Evolutionary conservation across 495 filamentous ascomycete genomes (phyloP).

Genomic region (Penicillium flavigenum): DNA sequence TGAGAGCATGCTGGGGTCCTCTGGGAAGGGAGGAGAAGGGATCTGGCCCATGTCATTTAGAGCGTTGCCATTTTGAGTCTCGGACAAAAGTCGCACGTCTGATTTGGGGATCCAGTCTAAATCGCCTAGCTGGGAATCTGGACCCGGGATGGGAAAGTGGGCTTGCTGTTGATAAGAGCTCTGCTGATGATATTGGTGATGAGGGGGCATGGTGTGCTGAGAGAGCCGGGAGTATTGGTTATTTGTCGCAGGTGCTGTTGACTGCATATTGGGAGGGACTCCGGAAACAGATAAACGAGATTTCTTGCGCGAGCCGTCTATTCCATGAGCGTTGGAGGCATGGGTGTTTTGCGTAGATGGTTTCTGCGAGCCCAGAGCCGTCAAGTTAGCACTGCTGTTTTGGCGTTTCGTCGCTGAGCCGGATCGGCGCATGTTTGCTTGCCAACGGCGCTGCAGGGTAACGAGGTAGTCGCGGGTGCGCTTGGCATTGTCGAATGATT

Average conservation of each 20-base stretch:
- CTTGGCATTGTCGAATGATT: constrained; percentile 50
- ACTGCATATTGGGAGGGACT: constrained; percentile 1
- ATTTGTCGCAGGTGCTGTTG: background rate
- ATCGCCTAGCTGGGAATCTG: constrained; percentile 24
- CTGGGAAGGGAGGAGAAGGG: constrained; percentile 23
- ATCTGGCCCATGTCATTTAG: constrained; percentile 8
- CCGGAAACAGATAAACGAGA: constrained; percentile 23
- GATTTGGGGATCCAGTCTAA: constrained; percentile 39
- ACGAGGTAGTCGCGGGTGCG: constrained; percentile 47
- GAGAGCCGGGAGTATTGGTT: constrained; percentile 4
- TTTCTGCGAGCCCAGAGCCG: constrained; percentile 7
- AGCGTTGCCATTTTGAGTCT: constrained; percentile 17
- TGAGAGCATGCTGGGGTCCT: constrained; percentile 30
- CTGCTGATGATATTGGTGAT: background rate
- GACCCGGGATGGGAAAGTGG: constrained; percentile 1
- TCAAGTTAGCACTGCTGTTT: constrained; percentile 28
- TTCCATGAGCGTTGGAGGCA: background rate
- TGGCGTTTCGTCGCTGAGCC: constrained; percentile 39
- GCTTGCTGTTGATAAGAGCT: constrained; percentile 8
- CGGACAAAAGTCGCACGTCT: constrained; percentile 35
- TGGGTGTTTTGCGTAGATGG: constrained; percentile 1
- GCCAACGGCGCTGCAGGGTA: constrained; percentile 48
- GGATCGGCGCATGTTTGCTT: constrained; percentile 46
- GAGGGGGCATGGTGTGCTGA: background rate
- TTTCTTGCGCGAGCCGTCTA: constrained; percentile 32